phyloP scores from a whole-genome alignment of 1,284 basidiomycete species.

The Leccinum pachyderme region DNA sequence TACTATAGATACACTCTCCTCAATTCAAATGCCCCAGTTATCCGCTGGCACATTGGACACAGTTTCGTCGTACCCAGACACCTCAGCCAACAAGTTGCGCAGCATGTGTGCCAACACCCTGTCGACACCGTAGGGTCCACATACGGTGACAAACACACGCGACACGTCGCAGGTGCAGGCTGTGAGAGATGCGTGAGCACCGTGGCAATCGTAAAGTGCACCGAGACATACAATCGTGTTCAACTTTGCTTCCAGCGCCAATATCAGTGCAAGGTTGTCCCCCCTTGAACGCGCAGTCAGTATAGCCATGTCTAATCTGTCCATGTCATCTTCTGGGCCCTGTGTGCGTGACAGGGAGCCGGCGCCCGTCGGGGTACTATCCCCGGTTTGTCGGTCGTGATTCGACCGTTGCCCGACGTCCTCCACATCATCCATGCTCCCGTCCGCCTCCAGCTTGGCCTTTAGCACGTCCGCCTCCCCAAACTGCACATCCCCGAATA shows the following conservation, averaged over 20 bases:
- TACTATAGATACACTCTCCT: conserved; percentile 61
- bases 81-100: conserved; percentile 74
- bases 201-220: not conserved
- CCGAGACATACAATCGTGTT: conserved; percentile 49
- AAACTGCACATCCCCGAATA: conserved; percentile 70
- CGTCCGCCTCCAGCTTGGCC: conserved; percentile 9
- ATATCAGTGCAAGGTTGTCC: conserved; percentile 46
- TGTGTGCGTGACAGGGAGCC: conserved; percentile 1
- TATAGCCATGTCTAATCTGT: conserved; percentile 50
- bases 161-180: conserved; percentile 56
- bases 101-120: conserved; percentile 83
- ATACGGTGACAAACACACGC: conserved; percentile 75
- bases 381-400: conserved; percentile 15
- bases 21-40: conserved; percentile 68
- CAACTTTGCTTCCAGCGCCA: conserved; percentile 61
- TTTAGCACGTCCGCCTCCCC: conserved; percentile 64
- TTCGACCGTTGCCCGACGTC: conserved; percentile 13
- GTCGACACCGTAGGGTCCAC: conserved; percentile 77
- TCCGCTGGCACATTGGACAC: conserved; percentile 82
- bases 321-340: conserved; percentile 33
- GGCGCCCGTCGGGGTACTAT: not conserved
- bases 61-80: conserved; percentile 78
- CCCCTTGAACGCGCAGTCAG: conserved; percentile 46
- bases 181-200: conserved; percentile 8
- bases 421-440: conserved; percentile 33